A percentile compares a stretch with the other conserved stretches of the same genome.
phyloP scores from a whole-genome alignment of 1,139 yeast genomes.

The Geotrichum fermentans region DNA sequence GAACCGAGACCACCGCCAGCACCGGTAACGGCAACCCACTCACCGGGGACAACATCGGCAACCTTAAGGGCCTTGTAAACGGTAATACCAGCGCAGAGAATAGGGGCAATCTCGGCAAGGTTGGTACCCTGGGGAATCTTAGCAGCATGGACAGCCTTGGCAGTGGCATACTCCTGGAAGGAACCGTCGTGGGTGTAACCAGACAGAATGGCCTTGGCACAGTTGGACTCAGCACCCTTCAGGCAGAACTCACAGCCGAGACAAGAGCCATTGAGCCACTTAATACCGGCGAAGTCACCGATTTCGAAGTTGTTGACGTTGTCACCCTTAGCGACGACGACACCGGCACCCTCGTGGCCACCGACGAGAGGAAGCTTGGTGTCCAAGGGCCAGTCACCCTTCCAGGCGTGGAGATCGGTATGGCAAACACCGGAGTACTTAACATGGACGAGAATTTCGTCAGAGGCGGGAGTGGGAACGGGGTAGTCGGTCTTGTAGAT shows the following conservation, averaged over 20 bases:
- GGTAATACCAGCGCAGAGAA: no score
- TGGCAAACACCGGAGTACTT: conserved; percentile 65
- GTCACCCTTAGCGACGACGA: conserved; percentile 69
- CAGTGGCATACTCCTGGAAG: no score
- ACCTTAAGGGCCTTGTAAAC: conserved; percentile 75
- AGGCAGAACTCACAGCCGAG: no score
- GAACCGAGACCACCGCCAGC: conserved; percentile 85
- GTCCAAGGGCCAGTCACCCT: conserved; percentile 60
- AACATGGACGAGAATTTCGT: conserved; percentile 57
- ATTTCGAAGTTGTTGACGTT: no score
- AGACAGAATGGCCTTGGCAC: conserved; percentile 63
- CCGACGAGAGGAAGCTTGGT: conserved; percentile 67
- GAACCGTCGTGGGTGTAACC: no score
- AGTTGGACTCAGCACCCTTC: conserved; percentile 68
- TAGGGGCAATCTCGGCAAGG: conserved; percentile 67
- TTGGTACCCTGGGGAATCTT: conserved; percentile 64
- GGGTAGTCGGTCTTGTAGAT: conserved; percentile 54
- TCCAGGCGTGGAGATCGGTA: conserved; percentile 63
- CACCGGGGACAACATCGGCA: conserved; percentile 60
- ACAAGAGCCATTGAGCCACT: no score
- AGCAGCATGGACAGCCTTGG: conserved; percentile 79
- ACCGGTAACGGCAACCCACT: conserved; percentile 77
- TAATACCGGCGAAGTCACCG: no score
- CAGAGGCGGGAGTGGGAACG: conserved; percentile 56
- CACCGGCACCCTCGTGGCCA: conserved; percentile 87